phyloP scores from a whole-genome alignment of 768 basidiomycete genomes.

The Hypholoma sublateritium region DNA sequence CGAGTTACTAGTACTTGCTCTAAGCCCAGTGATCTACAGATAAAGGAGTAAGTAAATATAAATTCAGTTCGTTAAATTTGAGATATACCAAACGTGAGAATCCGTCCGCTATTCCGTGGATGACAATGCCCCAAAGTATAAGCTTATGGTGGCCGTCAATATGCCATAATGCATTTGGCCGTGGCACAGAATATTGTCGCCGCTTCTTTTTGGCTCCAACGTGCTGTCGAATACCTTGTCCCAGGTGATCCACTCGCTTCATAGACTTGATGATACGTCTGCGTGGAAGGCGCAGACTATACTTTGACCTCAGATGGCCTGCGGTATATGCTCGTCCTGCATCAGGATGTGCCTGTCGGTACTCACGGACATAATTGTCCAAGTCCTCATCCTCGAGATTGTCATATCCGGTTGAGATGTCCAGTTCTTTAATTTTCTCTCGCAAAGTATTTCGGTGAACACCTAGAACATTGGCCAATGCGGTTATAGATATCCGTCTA shows the following conservation, averaged over 20 bases:
- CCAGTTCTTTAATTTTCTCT: too few relatives aligned
- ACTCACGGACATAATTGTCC: too few relatives aligned
- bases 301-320: not conserved
- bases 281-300: not conserved
- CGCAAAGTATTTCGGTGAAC: too few relatives aligned
- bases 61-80: too few relatives aligned
- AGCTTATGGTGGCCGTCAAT: constrained; percentile 6
- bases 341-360: not conserved
- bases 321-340: not conserved
- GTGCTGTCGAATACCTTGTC: not conserved
- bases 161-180: constrained; percentile 6
- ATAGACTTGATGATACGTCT: not conserved
- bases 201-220: not conserved
- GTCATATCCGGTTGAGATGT: too few relatives aligned
- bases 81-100: not conserved
- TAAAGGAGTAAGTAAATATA: too few relatives aligned
- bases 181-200: not conserved
- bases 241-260: not conserved
- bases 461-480: too few relatives aligned
- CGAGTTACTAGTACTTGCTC: constrained; percentile 31
- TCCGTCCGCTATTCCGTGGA: constrained; percentile 7
- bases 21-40: constrained; percentile 25
- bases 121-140: constrained; percentile 4
- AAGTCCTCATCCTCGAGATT: too few relatives aligned
- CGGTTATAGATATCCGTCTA: too few relatives aligned